Conservation (phyloP, 2,329 filamentous ascomycete genomes). For the Neodidymelliopsis sp. region DNA sequence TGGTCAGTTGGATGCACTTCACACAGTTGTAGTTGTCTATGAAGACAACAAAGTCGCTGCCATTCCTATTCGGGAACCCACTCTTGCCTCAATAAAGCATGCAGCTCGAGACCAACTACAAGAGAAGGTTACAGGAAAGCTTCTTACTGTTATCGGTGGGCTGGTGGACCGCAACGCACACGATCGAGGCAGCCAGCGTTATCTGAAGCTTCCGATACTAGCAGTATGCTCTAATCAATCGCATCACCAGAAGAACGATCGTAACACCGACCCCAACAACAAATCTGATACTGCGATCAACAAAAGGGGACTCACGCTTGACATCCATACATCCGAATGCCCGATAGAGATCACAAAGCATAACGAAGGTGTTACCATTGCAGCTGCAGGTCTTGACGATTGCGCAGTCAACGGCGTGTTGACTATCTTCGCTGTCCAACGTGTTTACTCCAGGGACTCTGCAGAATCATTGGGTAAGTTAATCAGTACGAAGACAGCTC, state of each 20-base stretch:
- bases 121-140: not conserved
- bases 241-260: not conserved
- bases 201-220: conserved; percentile 14
- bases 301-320: conserved; percentile 17
- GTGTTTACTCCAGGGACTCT: conserved; percentile 4
- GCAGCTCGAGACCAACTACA: not conserved
- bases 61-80: conserved; percentile 15
- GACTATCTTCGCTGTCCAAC: conserved; percentile 38
- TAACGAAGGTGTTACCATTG: conserved; percentile 25
- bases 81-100: not conserved
- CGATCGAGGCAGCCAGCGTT: not conserved
- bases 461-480: not conserved
- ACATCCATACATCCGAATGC: conserved; percentile 40
- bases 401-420: conserved; percentile 30
- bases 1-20: conserved; percentile 4
- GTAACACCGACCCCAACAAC: too few species aligned
- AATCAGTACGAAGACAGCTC: not conserved
- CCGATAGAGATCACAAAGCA: conserved; percentile 32
- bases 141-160: conserved; percentile 4
- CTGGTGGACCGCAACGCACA: not conserved
- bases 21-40: conserved; percentile 28
- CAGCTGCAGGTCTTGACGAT: conserved; percentile 21
- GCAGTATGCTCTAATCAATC: conserved; percentile 8
- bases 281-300: conserved; percentile 1
- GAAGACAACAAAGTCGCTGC: conserved; percentile 27